Percentiles rank a stretch among this genome's conserved stretches.
Conservation (phyloP, 768 basidiomycete species). For the Leccinellum rugosiceps region DNA sequence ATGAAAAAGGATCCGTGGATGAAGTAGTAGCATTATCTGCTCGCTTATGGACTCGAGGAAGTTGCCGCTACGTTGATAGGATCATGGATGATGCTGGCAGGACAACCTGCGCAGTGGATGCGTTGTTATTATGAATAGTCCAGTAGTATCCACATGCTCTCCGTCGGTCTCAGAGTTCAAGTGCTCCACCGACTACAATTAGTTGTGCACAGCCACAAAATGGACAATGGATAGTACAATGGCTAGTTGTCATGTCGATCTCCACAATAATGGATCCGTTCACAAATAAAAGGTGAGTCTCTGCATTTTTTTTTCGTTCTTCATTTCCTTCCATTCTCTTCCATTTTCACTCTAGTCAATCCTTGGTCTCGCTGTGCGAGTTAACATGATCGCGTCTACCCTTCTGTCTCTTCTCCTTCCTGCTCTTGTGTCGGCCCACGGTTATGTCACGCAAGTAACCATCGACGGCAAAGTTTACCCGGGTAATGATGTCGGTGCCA, state of each 20-base stretch:
- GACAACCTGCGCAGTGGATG: neutral
- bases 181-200: too few species aligned
- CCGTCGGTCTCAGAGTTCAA: too few species aligned
- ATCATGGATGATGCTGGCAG: too few species aligned
- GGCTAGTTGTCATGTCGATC: neutral
- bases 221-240: neutral
- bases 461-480: conserved; percentile 28
- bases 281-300: neutral
- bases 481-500: conserved; percentile 31
- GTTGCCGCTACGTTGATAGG: too few species aligned
- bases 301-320: neutral
- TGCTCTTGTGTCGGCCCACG: conserved; percentile 28
- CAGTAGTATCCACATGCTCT: neutral
- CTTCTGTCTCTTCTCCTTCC: conserved; percentile 21
- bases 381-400: conserved; percentile 14
- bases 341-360: neutral
- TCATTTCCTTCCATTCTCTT: neutral
- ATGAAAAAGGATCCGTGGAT: too few species aligned
- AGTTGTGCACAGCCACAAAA: neutral
- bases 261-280: neutral
- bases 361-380: conserved; percentile 24
- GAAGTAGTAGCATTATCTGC: too few species aligned
- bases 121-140: neutral
- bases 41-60: too few species aligned
- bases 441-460: conserved; percentile 23